These are phyloP conservation scores for Xylariaceae sp. DNA, from an alignment of 2,329 filamentous ascomycete genomes.

Conservation along the genomic window DNA sequence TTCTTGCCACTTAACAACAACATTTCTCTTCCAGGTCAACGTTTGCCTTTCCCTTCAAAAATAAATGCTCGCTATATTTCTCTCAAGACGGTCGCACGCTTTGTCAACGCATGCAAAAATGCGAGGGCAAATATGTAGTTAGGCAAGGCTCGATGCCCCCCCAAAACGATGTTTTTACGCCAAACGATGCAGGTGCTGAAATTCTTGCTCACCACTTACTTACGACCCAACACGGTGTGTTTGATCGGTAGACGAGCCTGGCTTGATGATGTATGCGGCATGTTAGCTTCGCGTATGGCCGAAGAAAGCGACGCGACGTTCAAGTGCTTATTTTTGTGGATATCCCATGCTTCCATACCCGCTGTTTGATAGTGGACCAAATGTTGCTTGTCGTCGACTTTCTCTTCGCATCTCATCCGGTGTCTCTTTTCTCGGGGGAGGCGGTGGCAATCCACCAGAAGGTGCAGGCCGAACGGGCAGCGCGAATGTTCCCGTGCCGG, in stretches of 20 bases:
- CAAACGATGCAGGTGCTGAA: slow-evolving; percentile 7
- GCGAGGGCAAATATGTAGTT: slow-evolving; percentile 4
- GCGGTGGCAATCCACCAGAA: slow-evolving; percentile 60
- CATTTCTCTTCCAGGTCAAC: slow-evolving; percentile 4
- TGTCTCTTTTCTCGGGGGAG: slow-evolving; percentile 61
- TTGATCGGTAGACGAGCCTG: slow-evolving; percentile 2
- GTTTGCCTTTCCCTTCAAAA: slow-evolving; percentile 4
- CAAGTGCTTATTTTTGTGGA: slow-evolving; percentile 32
- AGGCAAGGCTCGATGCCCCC: neutral
- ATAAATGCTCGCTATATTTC: slow-evolving; percentile 4
- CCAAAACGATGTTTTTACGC: slow-evolving; percentile 9
- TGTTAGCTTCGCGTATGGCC: slow-evolving; percentile 3
- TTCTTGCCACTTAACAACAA: neutral
- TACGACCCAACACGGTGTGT: slow-evolving; percentile 5
- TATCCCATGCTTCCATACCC: slow-evolving; percentile 39
- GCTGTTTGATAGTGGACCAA: slow-evolving; percentile 51
- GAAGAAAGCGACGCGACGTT: slow-evolving; percentile 18
- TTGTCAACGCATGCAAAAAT: slow-evolving; percentile 3
- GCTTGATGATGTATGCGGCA: slow-evolving; percentile 1
- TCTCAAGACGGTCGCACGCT: slow-evolving; percentile 5
- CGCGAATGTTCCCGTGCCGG: slow-evolving; percentile 57
- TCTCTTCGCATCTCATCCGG: slow-evolving; percentile 57
- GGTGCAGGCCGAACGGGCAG: slow-evolving; percentile 68
- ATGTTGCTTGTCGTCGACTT: slow-evolving; percentile 56
- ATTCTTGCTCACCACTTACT: neutral